These are phyloP conservation scores for Populus simonii DNA, from an alignment of 345 rosid species.

Conservation along the genomic window DNA sequence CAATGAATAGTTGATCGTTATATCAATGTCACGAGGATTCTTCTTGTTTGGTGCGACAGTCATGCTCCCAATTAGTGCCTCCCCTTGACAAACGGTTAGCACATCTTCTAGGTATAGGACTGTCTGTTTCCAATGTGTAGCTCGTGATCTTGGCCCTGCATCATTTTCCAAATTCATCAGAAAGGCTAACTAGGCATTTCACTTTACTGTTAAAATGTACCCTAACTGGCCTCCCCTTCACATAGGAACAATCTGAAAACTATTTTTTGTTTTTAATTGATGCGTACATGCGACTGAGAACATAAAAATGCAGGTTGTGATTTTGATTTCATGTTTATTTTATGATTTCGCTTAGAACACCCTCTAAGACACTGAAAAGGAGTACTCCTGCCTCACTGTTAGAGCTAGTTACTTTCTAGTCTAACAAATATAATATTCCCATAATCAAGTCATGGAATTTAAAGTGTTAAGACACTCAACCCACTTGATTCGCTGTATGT, in stretches of 20 bases:
- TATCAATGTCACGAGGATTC: slow-evolving; percentile 91
- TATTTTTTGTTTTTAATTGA: too few relatives aligned
- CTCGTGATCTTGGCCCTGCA: slow-evolving; percentile 69
- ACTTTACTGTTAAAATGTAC: neutral
- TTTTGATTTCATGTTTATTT: neutral
- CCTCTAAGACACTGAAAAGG: neutral
- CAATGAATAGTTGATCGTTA: slow-evolving; percentile 67
- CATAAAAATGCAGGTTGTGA: neutral
- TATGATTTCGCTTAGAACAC: neutral
- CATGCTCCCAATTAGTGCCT: slow-evolving; percentile 79
- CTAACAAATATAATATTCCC: neutral
- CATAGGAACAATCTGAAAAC: neutral
- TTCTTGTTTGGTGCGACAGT: slow-evolving; percentile 82
- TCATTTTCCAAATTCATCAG: neutral
- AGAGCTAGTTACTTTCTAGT: neutral
- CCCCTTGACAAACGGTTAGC: slow-evolving; percentile 88
- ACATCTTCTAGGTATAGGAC: slow-evolving; percentile 91
- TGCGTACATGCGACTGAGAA: neutral
- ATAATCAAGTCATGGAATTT: neutral
- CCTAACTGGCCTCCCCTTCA: neutral
- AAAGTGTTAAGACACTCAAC: neutral
- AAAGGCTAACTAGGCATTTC: neutral
- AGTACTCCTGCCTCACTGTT: neutral
- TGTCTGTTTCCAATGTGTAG: slow-evolving; percentile 98
- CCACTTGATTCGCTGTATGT: neutral